phyloP scores from a whole-genome alignment of 129 eudicot genomes.

The Artemisia annua region DNA sequence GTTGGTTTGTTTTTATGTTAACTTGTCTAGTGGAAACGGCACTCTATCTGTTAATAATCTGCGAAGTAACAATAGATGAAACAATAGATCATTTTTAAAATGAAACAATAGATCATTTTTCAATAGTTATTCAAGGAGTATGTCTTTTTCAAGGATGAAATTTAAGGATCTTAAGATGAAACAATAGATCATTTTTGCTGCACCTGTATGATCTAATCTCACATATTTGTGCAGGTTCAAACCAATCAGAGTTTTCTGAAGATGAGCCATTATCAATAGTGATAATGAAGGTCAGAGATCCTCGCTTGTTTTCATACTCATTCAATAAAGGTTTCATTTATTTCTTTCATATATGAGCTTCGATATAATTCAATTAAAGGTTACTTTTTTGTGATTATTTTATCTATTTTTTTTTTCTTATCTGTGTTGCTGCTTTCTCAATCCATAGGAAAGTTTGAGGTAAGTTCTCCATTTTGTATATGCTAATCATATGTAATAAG shows the following conservation, averaged over 20 bases:
- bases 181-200: constrained; percentile 10
- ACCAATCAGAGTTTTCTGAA: constrained; percentile 95
- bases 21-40: constrained; percentile 82
- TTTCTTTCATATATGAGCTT: not conserved
- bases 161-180: not conserved
- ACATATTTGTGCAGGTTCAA: constrained; percentile 59
- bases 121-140: too few species aligned
- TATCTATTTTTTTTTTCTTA: constrained; percentile 41
- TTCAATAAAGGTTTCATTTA: constrained; percentile 52
- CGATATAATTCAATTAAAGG: not conserved
- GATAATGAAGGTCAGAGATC: constrained; percentile 87
- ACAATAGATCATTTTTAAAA: too few species aligned
- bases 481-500: not conserved
- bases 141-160: not conserved
- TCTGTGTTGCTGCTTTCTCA: too few species aligned
- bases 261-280: constrained; percentile 91
- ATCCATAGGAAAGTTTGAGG: constrained; percentile 98
- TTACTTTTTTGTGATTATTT: not conserved
- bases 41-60: constrained; percentile 89
- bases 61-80: constrained; percentile 91
- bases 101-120: too few species aligned
- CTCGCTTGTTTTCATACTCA: constrained; percentile 79
- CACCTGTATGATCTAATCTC: constrained; percentile 9
- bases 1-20: constrained; percentile 6
- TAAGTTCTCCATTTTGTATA: constrained; percentile 23